Conservation (phyloP, 2,329 filamentous ascomycete species). For the Aspergillus flavus region DNA sequence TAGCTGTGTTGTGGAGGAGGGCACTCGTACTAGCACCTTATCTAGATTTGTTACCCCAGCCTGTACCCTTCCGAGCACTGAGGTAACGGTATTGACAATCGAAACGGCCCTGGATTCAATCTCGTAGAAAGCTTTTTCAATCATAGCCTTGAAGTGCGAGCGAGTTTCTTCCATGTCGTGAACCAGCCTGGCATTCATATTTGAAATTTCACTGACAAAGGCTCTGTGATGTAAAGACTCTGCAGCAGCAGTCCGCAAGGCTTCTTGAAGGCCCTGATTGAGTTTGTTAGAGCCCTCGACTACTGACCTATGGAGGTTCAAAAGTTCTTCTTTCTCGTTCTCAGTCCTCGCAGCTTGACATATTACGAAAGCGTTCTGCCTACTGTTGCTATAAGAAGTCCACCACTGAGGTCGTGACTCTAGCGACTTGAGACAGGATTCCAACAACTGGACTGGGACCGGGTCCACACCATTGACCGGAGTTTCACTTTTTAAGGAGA, state of each 20-base stretch:
- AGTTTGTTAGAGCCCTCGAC: conserved; percentile 40
- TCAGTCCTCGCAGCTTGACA: conserved; percentile 63
- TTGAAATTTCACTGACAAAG: conserved; percentile 36
- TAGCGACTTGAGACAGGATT: conserved; percentile 57
- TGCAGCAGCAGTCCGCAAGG: conserved; percentile 33
- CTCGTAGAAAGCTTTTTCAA: conserved; percentile 30
- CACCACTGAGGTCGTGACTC: conserved; percentile 60
- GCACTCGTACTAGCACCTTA: conserved; percentile 20
- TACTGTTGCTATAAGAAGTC: conserved; percentile 66
- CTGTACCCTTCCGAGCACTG: conserved; percentile 23
- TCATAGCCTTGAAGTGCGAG: conserved; percentile 22
- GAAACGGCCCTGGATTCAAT: conserved; percentile 28
- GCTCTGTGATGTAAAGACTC: conserved; percentile 33
- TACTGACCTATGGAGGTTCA: conserved; percentile 44
- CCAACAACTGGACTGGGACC: conserved; percentile 37
- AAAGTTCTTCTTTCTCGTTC: conserved; percentile 55
- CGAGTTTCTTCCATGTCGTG: conserved; percentile 37
- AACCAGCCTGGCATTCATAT: conserved; percentile 32
- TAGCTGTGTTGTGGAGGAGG: not conserved
- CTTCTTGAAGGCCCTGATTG: conserved; percentile 36
- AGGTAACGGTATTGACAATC: conserved; percentile 23
- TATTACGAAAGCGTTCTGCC: conserved; percentile 63
- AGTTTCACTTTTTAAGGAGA: conserved; percentile 25
- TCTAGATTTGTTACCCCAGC: conserved; percentile 21
- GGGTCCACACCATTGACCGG: conserved; percentile 18